Evolutionary conservation across 148 eudicot genomes (phyloP), one percentile per base, ranked within the genome.

Genomic region (Simmondsia chinensis): DNA sequence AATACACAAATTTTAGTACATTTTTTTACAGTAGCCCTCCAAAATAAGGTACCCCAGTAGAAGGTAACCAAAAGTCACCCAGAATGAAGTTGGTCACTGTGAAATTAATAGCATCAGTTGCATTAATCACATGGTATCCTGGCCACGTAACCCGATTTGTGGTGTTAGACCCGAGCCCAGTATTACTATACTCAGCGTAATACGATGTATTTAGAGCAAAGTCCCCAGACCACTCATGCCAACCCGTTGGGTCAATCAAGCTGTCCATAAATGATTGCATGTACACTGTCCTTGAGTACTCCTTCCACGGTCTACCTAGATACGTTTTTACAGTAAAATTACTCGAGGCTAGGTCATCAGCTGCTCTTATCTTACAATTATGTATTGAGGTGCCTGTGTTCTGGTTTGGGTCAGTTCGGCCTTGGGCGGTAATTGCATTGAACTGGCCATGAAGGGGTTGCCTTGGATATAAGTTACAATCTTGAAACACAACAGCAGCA

Each of bases 261-360:
- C 26, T 37, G 44, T 36, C 62, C 39, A 74, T 20, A 36, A 25
- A 52, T 1, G 64, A 68, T 24, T 64, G 54, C 64, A 69, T 55
- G 38, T 46, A 55, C 1, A 59, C 48, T 0, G 67, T 64, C 13
- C 65, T 53, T 0, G 70, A 67, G 35, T 47, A 72, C 16, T 54
- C 34, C 21, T 63, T 72, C 78, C 77, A 72, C 1, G 73, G 77
- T 48, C 77, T 39, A 16, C 73, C 73, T 19, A 72, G 29, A 30
- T 67, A 68, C 1, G 66, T 42, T 14, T 45, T 17, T 8, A 35
- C 43, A 12, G 47, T 28, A 32, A 8, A 15, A 10, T 16, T 32
- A 25, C 46, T 33, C 0, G 61, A 48, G 9, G 24, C 50, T 15
- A 58, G 38, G 31, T 59, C 73, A 9, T 47, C 12, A 3, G 62